Evolutionary conservation across 805 yeast species (phyloP).

Genomic region (Debaryomyces maramus): DNA sequence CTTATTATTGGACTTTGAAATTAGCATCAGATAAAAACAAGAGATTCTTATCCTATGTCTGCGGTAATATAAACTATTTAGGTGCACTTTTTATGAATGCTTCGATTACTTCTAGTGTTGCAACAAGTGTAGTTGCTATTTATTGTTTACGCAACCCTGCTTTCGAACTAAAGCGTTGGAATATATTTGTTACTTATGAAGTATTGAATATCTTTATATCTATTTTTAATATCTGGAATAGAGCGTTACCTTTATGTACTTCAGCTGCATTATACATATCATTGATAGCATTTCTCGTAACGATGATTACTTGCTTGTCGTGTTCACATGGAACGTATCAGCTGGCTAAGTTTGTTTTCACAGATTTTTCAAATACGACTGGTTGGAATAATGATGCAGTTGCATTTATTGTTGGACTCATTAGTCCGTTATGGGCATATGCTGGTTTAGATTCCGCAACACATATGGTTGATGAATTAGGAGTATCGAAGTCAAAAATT

Average conservation of each 20-base stretch:
- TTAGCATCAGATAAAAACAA: slow-evolving; percentile 40
- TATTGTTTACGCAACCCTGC: slow-evolving; percentile 36
- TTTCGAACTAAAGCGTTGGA: slow-evolving; percentile 35
- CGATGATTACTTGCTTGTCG: slow-evolving; percentile 39
- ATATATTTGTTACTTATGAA: slow-evolving; percentile 38
- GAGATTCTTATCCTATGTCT: slow-evolving; percentile 37
- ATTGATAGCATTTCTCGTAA: slow-evolving; percentile 32
- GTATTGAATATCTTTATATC: slow-evolving; percentile 31
- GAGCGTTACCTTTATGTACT: slow-evolving; percentile 34
- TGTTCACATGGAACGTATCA: slow-evolving; percentile 36
- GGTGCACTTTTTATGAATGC: slow-evolving; percentile 43
- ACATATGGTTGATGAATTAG: slow-evolving; percentile 38
- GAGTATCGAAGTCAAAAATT: slow-evolving; percentile 35
- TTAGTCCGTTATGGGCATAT: slow-evolving; percentile 41
- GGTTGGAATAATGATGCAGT: slow-evolving; percentile 34
- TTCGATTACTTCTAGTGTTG: slow-evolving; percentile 37
- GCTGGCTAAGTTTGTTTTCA: slow-evolving; percentile 25
- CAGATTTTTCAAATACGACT: slow-evolving; percentile 19
- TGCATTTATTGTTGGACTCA: slow-evolving; percentile 39
- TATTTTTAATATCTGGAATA: slow-evolving; percentile 38
- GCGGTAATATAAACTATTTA: slow-evolving; percentile 45
- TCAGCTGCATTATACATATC: slow-evolving; percentile 36
- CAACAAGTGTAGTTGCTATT: slow-evolving; percentile 37
- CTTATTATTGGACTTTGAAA: slow-evolving; percentile 43
- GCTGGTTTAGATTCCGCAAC: slow-evolving; percentile 43